Conservation (phyloP, 1,284 basidiomycete species). For the Papiliotrema nemorosa region DNA sequence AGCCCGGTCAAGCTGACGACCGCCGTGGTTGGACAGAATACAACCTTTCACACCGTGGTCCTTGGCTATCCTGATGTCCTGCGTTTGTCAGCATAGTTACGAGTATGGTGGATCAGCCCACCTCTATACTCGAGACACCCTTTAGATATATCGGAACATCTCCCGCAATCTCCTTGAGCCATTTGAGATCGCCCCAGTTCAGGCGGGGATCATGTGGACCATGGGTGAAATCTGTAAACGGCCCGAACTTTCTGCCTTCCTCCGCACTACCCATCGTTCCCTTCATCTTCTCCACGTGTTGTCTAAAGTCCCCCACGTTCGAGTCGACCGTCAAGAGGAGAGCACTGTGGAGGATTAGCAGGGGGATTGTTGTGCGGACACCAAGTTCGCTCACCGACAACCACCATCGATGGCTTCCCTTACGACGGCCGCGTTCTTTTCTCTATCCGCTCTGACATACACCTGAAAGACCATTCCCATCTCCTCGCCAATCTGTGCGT, state of each 20-base stretch:
- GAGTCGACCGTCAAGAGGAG: conserved; percentile 35
- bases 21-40: conserved; percentile 49
- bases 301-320: conserved; percentile 20
- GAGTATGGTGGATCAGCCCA: conserved; percentile 8
- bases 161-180: conserved; percentile 46
- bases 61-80: conserved; percentile 51
- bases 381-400: conserved; percentile 14
- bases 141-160: conserved; percentile 52
- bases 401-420: conserved; percentile 40
- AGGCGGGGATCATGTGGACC: conserved; percentile 29
- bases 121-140: conserved; percentile 45
- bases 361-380: not conserved
- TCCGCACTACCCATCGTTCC: conserved; percentile 23
- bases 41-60: conserved; percentile 51
- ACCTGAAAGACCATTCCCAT: conserved; percentile 38
- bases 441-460: conserved; percentile 36
- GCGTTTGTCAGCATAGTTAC: conserved; percentile 14
- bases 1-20: conserved; percentile 37
- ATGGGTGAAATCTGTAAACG: conserved; percentile 13
- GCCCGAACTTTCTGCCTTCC: conserved; percentile 22
- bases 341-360: conserved; percentile 13
- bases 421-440: conserved; percentile 42
- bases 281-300: conserved; percentile 27
- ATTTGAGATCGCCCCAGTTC: conserved; percentile 47
- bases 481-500: conserved; percentile 9